Conservation (phyloP, 768 basidiomycete genomes). For the Pleurotus tuber-regium region DNA sequence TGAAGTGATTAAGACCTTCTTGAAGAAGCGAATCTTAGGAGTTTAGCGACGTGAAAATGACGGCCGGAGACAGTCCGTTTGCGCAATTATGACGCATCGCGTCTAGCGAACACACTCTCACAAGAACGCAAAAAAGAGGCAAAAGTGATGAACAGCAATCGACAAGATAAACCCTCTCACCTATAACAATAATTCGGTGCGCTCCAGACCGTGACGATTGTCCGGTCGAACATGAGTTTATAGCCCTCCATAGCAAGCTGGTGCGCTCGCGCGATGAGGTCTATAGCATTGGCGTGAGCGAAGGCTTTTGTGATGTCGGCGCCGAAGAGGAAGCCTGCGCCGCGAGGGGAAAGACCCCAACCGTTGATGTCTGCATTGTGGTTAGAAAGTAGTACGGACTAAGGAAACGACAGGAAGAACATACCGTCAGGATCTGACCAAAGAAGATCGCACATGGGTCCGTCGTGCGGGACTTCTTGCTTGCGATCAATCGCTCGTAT, state of each 20-base stretch:
- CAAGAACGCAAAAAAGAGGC: constrained; percentile 8
- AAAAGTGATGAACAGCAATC: constrained; percentile 10
- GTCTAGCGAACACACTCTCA: background rate
- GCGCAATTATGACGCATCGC: no score
- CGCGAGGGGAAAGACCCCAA: constrained; percentile 97
- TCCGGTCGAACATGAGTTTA: constrained; percentile 95
- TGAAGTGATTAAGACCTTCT: no score
- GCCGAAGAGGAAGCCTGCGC: constrained; percentile 95
- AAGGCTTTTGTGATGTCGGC: constrained; percentile 89
- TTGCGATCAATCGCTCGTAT: constrained; percentile 94
- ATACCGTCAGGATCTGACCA: constrained; percentile 99
- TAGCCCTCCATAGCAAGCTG: constrained; percentile 98
- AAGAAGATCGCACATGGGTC: constrained; percentile 97
- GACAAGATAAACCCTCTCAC: constrained; percentile 43
- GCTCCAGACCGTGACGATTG: constrained; percentile 97
- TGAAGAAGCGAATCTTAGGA: no score
- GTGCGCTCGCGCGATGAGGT: constrained; percentile 95
- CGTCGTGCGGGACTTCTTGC: constrained; percentile 98
- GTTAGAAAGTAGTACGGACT: constrained; percentile 5
- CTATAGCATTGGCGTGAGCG: constrained; percentile 87
- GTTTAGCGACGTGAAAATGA: no score
- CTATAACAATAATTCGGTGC: constrained; percentile 98
- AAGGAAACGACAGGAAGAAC: constrained; percentile 17
- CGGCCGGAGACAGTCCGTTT: no score
- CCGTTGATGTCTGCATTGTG: constrained; percentile 70